Evolutionary conservation across 345 rosid genomes (phyloP), one percentile per base, ranked within the genome.

Genomic region (Geranium brycei): DNA sequence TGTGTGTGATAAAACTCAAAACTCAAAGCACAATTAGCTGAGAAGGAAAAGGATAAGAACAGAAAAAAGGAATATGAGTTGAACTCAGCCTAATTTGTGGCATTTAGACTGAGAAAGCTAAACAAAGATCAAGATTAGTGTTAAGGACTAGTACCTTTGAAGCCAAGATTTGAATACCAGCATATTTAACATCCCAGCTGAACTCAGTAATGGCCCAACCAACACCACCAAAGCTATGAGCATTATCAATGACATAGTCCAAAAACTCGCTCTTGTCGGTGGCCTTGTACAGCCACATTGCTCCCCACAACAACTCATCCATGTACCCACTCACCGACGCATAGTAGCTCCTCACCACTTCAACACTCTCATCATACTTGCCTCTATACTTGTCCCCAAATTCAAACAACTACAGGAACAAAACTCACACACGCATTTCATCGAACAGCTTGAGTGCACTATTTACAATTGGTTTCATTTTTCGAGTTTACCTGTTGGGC

Each of bases 181-280:
- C 90, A 59, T 78, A 90, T 76, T 93, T 93, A 17, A 93, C 97
- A 77, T 93, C 99, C 99, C 99, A 93, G 72, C 99, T 93, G 75
- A 93, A 93, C 71, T 93, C 97, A 0, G 93, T 72, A 51, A 93
- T 88, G 72, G 97, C 85, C 97, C 97, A 93, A 47, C 86, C 84
- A 73, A 80, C 77, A 30, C 97, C 97, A 31, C 99, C 99, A 63
- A 90, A 77, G 31, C 35, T 63, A 40, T 69, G 64, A 51, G 96
- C 91, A 69, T 86, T 93, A 60, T 78, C 64, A 17, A 86, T 62
- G 17, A 79, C 78, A 70, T 87, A 93, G 69, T 62, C 69, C 69
- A 85, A 66, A 63, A 87, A 88, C 18, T 63, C 70, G 12, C 78
- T 83, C 15, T 59, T 73, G 90, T 85, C 90, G 89, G 99, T 90